These are phyloP conservation scores for Blastomyces percursus DNA, from an alignment of 2,329 filamentous ascomycete species.

Conservation along the genomic window DNA sequence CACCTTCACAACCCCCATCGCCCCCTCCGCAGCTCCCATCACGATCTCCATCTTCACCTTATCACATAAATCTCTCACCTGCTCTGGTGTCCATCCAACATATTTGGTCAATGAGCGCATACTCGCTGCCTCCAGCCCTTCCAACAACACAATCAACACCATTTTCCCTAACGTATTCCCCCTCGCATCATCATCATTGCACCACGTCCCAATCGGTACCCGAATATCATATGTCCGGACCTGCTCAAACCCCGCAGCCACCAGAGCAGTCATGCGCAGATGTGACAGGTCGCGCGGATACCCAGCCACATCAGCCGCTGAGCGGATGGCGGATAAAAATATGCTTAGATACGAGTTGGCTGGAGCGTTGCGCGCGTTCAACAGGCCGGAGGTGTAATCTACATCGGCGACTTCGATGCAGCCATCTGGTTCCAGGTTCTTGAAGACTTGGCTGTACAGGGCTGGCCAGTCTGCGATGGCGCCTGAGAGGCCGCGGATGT, in stretches of 20 bases:
- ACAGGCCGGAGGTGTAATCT: constrained; percentile 22
- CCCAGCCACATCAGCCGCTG: constrained; percentile 31
- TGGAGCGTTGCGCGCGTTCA: constrained; percentile 16
- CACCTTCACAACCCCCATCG: constrained; percentile 21
- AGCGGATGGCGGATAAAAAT: constrained; percentile 25
- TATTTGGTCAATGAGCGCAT: constrained; percentile 28
- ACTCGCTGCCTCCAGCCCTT: constrained; percentile 31
- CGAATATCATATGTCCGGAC: constrained; percentile 30
- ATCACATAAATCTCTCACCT: constrained; percentile 28
- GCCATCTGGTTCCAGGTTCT: constrained; percentile 37
- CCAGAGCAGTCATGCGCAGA: constrained; percentile 31
- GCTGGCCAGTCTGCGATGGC: constrained; percentile 38
- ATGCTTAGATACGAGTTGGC: constrained; percentile 26
- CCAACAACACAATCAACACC: constrained; percentile 30
- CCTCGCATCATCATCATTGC: constrained; percentile 22
- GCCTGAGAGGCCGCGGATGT: constrained; percentile 39
- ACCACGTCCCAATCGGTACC: constrained; percentile 30
- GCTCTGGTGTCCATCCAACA: constrained; percentile 25
- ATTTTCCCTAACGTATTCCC: constrained; percentile 33
- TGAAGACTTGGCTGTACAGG: constrained; percentile 37
- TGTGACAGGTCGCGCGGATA: constrained; percentile 35
- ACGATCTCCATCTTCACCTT: constrained; percentile 31
- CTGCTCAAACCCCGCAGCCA: constrained; percentile 36
- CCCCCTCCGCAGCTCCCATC: constrained; percentile 16
- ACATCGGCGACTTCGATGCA: constrained; percentile 39